Conservation (phyloP, 2,329 filamentous ascomycete genomes). For the Metarhizium anisopliae region DNA sequence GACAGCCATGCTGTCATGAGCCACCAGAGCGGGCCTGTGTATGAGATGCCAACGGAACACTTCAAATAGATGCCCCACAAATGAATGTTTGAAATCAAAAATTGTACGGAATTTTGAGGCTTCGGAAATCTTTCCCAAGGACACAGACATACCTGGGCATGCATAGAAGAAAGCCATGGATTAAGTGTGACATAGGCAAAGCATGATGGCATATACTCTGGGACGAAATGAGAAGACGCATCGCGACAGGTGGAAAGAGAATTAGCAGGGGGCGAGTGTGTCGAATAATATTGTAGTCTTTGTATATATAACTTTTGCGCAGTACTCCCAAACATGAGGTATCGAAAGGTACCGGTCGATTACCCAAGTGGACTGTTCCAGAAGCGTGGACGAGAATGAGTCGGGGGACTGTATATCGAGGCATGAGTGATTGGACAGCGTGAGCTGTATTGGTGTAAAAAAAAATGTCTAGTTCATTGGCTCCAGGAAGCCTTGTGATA, state of each 20-base stretch:
- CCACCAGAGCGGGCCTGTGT: slow-evolving; percentile 27
- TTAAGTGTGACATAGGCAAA: background rate
- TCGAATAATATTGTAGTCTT: background rate
- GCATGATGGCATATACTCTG: background rate
- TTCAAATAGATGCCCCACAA: slow-evolving; percentile 20
- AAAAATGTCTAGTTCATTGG: background rate
- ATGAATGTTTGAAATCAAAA: background rate
- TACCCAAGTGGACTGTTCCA: background rate
- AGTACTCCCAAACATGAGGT: background rate
- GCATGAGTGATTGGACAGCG: background rate
- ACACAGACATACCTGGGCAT: background rate
- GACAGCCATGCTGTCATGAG: slow-evolving; percentile 24
- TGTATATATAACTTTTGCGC: background rate
- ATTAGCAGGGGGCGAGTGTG: background rate
- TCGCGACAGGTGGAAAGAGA: background rate
- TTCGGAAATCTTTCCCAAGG: background rate
- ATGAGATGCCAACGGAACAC: slow-evolving; percentile 32
- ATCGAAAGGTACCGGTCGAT: background rate
- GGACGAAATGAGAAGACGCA: background rate
- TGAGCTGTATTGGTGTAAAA: background rate
- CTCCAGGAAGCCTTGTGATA: background rate
- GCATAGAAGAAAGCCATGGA: background rate
- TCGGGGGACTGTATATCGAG: background rate
- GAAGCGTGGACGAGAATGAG: background rate
- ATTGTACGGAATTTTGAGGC: background rate